Conservation (phyloP, 1,284 basidiomycete species). For the Cerioporus squamosus region DNA sequence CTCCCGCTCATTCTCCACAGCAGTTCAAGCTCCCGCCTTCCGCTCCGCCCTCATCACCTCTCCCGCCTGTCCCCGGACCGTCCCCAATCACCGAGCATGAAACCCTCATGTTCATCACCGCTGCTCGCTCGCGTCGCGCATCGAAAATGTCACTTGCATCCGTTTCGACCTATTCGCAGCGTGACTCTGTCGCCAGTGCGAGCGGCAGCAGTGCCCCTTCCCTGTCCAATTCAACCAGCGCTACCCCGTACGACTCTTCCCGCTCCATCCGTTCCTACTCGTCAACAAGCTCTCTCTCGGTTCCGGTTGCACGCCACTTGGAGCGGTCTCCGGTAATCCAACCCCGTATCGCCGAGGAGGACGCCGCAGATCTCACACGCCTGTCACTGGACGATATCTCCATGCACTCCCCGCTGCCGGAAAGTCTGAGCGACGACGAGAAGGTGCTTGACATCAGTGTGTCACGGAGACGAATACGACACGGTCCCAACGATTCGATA, state of each 20-base stretch:
- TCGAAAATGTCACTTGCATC: constrained; percentile 39
- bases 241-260: constrained; percentile 28
- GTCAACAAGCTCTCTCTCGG: constrained; percentile 34
- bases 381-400: constrained; percentile 35
- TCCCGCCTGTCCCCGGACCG: constrained; percentile 57
- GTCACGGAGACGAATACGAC: constrained; percentile 8
- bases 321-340: constrained; percentile 29
- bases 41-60: constrained; percentile 48
- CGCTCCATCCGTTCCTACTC: constrained; percentile 36
- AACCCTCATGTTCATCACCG: constrained; percentile 45
- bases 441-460: constrained; percentile 27
- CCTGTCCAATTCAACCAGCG: constrained; percentile 23
- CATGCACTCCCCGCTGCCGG: constrained; percentile 24
- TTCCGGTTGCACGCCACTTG: constrained; percentile 14
- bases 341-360: constrained; percentile 34
- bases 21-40: constrained; percentile 44
- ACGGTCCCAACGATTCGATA: constrained; percentile 29
- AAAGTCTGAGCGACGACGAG: constrained; percentile 32
- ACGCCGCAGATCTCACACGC: constrained; percentile 33
- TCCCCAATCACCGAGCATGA: constrained; percentile 52
- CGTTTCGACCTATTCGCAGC: constrained; percentile 34
- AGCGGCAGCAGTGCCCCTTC: constrained; percentile 28
- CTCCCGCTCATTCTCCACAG: constrained; percentile 18
- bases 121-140: constrained; percentile 38
- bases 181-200: constrained; percentile 33